These are phyloP conservation scores for Apostasia shenzhenica DNA, from an alignment of 106 monocot species.

Conservation along the genomic window DNA sequence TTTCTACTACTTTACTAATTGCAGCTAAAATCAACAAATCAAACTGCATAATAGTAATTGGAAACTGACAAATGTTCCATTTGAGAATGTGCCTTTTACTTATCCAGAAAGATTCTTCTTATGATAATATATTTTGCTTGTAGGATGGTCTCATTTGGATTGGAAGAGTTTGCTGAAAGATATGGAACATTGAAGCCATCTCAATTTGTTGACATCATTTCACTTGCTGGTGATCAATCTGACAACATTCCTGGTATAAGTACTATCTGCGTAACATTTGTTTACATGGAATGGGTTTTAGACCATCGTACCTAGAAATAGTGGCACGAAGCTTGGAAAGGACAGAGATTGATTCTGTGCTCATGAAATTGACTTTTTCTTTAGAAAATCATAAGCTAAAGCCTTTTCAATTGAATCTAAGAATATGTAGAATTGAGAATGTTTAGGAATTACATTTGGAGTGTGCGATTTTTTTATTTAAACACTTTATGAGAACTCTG, in stretches of 20 bases:
- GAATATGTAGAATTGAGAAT: no score
- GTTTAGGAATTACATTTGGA: no score
- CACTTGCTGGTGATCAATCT: constrained; percentile 68
- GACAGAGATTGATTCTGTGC: no score
- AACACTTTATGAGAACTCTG: no score
- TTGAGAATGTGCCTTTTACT: background rate
- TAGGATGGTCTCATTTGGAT: constrained; percentile 95
- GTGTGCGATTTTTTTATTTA: no score
- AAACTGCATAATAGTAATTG: no score
- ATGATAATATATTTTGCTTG: constrained; percentile 11
- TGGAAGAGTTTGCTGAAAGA: constrained; percentile 85
- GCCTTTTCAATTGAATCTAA: no score
- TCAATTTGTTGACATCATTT: constrained; percentile 85
- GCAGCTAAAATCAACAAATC: no score
- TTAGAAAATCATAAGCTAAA: no score
- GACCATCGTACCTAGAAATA: background rate
- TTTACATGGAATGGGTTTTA: no score
- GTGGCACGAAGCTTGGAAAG: background rate
- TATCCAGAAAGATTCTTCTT: background rate
- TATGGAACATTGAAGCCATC: constrained; percentile 68
- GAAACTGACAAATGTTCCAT: background rate
- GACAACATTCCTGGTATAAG: constrained; percentile 87
- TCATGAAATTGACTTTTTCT: no score
- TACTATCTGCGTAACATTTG: background rate
- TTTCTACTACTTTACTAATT: no score